Evolutionary conservation across 495 filamentous ascomycete genomes (phyloP), one percentile per base, ranked within the genome.

Genomic region (Neurospora discreta): DNA sequence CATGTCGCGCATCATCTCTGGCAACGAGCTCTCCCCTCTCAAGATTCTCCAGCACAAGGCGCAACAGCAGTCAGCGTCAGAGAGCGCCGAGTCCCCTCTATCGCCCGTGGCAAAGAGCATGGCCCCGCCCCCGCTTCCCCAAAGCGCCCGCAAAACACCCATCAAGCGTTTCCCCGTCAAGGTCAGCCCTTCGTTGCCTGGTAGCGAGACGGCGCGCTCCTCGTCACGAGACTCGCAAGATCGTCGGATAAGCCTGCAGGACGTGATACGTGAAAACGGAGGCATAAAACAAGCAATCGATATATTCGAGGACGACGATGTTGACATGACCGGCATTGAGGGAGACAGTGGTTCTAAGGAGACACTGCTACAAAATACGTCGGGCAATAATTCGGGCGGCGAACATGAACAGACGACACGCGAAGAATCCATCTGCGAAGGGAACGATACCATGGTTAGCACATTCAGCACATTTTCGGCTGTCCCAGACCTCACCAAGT

Each of bases 401-500:
- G 71, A 69, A 23, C 71, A 74, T 20, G 58, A 42, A 68, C 70
- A 69, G 36, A 10, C 16, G 44, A 39, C 20, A 58, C 38, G 77
- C 52, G 73, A 77, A 0, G 84, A 85, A 60, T 77, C 79, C n/a
- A 70, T 75, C 11, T 79, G 82, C 68, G 74, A 81, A 72, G 92
- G 26, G 30, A 65, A 97, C 75, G 93, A 96, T 74, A 95, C 92
- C 23, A 83, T 85, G 82, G 74, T 81, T 40, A 85, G 83, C 80
- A 91, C 90, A 46, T 91, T 95, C 76, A 96, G 92, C 80, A 87
- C 85, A 16, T 97, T 97, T 80, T 97, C 94, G 4, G 91, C 92
- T 0, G 87, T 97, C 52, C 92, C 93, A 36, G 93, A 95, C 72
- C 89, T 95, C 88, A 95, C 93, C n/a, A 87, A 89, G 74, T 93